phyloP scores from a whole-genome alignment of 345 rosid species.

The Aegle marmelos region DNA sequence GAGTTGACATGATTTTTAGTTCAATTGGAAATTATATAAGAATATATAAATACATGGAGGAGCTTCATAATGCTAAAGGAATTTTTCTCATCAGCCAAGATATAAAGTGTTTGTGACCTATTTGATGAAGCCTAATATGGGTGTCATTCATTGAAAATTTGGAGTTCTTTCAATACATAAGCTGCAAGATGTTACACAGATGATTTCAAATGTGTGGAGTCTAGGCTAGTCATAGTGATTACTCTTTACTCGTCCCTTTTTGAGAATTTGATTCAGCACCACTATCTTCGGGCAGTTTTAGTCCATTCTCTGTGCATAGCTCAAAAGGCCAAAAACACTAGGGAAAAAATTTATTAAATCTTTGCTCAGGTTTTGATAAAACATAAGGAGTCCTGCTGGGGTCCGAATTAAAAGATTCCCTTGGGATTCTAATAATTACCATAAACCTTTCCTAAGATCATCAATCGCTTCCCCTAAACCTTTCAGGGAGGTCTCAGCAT shows the following conservation, averaged over 20 bases:
- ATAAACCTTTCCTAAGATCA: neutral
- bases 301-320: neutral
- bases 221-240: neutral
- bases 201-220: neutral
- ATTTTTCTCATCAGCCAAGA: neutral
- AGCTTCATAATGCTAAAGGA: neutral
- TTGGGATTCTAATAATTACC: neutral
- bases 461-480: neutral
- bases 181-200: neutral
- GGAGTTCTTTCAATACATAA: neutral
- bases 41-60: neutral
- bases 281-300: neutral
- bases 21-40: neutral
- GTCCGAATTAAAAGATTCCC: neutral
- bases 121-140: neutral
- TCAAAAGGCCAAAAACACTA: neutral
- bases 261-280: neutral
- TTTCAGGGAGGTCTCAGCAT: neutral
- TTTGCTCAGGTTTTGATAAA: neutral
- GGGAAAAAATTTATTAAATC: too few relatives aligned
- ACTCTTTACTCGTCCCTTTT: neutral
- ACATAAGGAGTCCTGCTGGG: neutral
- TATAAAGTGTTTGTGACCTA: neutral
- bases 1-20: neutral
- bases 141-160: neutral